phyloP scores from a whole-genome alignment of 305 asterid species.

The Caryopteris hybrid region DNA sequence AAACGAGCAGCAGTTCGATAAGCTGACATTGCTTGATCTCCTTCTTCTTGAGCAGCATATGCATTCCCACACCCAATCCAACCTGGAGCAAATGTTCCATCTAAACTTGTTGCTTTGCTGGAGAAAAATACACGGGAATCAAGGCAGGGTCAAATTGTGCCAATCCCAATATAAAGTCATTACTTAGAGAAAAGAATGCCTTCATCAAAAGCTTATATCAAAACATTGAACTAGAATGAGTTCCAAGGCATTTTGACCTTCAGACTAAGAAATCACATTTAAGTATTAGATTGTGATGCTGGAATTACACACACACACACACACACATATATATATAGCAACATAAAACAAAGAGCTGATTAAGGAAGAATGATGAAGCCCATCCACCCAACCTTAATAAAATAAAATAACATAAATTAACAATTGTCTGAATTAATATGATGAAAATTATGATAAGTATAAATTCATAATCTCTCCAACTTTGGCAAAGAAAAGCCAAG shows the following conservation, averaged over 20 bases:
- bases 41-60: slow-evolving; percentile 94
- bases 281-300: not conserved
- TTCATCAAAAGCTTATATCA: slow-evolving; percentile 8
- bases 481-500: not conserved
- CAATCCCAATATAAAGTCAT: not conserved
- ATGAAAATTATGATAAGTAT: not conserved
- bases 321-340: too few species aligned
- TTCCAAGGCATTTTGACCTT: not conserved
- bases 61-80: slow-evolving; percentile 99
- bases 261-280: not conserved
- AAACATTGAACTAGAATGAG: not conserved
- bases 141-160: not conserved
- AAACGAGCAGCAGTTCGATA: slow-evolving; percentile 98
- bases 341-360: not conserved
- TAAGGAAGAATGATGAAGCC: not conserved
- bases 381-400: not conserved
- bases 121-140: slow-evolving; percentile 19
- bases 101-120: slow-evolving; percentile 98
- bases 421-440: not conserved
- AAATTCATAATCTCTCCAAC: not conserved
- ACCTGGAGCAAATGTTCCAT: slow-evolving; percentile 94
- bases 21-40: slow-evolving; percentile 99
- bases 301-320: too few species aligned
- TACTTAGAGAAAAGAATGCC: not conserved
- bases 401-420: not conserved